A percentile compares a stretch with the other conserved stretches of the same genome.
Conservation (phyloP, 176 grass and related monocot species). For the Dactylis glomerata region DNA sequence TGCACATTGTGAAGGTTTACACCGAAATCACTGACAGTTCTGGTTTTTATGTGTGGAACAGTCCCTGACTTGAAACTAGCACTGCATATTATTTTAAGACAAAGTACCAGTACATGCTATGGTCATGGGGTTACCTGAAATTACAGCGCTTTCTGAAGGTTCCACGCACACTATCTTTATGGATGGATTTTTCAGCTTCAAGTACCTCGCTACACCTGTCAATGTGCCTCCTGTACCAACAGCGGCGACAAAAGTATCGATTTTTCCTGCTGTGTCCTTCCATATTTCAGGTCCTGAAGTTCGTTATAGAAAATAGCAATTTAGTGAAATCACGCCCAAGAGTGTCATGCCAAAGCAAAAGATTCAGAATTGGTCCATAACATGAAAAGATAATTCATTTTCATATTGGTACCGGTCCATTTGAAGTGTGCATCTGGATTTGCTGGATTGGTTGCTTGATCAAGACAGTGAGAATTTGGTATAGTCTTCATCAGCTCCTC, state of each 20-base stretch:
- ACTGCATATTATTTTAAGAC: background rate
- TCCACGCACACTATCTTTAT: constrained; percentile 66
- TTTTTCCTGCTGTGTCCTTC: constrained; percentile 78
- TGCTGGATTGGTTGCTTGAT: constrained; percentile 58
- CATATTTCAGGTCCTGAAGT: constrained; percentile 70
- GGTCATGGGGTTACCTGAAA: constrained; percentile 48
- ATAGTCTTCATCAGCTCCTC: constrained; percentile 57
- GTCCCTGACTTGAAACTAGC: background rate
- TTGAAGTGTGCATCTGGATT: constrained; percentile 74
- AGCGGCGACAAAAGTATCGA: constrained; percentile 54
- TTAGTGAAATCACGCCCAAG: background rate
- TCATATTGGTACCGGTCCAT: constrained; percentile 55
- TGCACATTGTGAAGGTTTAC: background rate
- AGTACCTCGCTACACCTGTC: constrained; percentile 61
- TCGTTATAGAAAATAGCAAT: constrained; percentile 15
- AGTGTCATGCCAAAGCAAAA: background rate
- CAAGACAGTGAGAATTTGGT: constrained; percentile 58
- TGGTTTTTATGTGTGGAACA: background rate
- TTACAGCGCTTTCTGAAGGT: constrained; percentile 62
- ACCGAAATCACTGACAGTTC: background rate
- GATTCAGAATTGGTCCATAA: background rate
- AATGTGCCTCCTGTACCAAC: constrained; percentile 64
- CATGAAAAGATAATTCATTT: background rate
- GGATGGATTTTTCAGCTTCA: constrained; percentile 66
- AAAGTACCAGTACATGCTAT: background rate